These are phyloP conservation scores for Ophiostoma pallidulum DNA, from an alignment of 2,329 filamentous ascomycete genomes.

Conservation along the genomic window DNA sequence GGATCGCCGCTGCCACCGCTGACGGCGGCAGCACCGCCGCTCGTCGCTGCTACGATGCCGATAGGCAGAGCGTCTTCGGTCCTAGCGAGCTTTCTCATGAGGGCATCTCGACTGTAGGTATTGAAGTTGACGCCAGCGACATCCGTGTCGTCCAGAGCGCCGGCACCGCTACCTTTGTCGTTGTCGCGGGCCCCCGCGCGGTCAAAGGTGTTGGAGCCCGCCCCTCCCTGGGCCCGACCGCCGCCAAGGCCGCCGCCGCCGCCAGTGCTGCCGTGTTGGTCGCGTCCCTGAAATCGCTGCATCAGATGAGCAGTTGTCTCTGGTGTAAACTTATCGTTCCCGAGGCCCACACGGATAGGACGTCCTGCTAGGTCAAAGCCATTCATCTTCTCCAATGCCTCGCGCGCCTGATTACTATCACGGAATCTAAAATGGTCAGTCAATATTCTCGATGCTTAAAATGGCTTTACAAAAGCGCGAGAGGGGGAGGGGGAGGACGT, in stretches of 20 bases:
- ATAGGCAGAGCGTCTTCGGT: constrained; percentile 65
- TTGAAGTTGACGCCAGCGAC: constrained; percentile 98
- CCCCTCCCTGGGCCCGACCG: constrained; percentile 51
- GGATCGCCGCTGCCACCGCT: constrained; percentile 24
- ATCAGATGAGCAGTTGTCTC: constrained; percentile 89
- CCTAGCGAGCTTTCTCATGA: constrained; percentile 97
- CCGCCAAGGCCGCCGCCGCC: constrained; percentile 78
- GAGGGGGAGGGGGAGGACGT: constrained; percentile 47
- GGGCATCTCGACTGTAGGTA: constrained; percentile 95
- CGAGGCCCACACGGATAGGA: constrained; percentile 95
- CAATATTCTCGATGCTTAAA: neutral
- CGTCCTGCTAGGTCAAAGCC: constrained; percentile 96
- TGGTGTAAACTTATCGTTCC: constrained; percentile 99
- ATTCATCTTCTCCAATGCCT: constrained; percentile 98
- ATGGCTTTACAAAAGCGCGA: constrained; percentile 65
- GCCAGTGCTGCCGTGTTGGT: constrained; percentile 31
- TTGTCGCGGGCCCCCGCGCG: constrained; percentile 80
- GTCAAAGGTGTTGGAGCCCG: constrained; percentile 61
- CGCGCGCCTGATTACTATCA: constrained; percentile 81
- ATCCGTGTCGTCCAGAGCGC: constrained; percentile 93
- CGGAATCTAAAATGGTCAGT: constrained; percentile 54
- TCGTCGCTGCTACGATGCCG: neutral
- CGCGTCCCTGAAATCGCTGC: constrained; percentile 81
- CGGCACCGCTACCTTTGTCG: constrained; percentile 84
- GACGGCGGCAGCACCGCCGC: neutral